These are phyloP conservation scores for Urostyla sp. DNA, from an alignment of 73 alveolate species.

Conservation along the genomic window DNA sequence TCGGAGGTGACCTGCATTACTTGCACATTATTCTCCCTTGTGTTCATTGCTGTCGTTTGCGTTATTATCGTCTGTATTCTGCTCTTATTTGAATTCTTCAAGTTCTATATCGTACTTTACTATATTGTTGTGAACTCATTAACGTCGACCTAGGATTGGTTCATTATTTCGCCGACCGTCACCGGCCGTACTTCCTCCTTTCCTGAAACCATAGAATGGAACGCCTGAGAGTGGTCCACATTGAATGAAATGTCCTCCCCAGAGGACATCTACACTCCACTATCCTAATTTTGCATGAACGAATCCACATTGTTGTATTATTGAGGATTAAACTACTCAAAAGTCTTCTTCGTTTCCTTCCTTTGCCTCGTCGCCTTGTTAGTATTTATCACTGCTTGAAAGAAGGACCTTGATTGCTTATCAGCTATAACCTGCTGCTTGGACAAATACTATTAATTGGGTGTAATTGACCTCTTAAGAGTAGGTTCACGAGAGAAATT, in stretches of 20 bases:
- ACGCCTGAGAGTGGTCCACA: slow-evolving; percentile 44
- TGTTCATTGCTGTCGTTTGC: neutral
- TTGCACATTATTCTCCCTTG: neutral
- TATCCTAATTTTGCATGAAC: neutral
- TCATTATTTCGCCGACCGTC: slow-evolving; percentile 42
- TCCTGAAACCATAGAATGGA: slow-evolving; percentile 5
- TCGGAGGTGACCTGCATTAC: neutral
- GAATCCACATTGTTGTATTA: neutral
- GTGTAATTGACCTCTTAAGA: slow-evolving; percentile 42
- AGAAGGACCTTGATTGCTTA: slow-evolving; percentile 15
- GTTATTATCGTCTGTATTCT: neutral
- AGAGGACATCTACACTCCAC: neutral
- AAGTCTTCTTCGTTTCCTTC: slow-evolving; percentile 21
- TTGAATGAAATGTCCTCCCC: slow-evolving; percentile 52
- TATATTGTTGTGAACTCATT: neutral
- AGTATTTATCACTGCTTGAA: slow-evolving; percentile 6
- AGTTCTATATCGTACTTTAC: neutral
- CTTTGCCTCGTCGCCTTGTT: neutral
- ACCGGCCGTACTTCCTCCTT: slow-evolving; percentile 30
- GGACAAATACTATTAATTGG: slow-evolving; percentile 24
- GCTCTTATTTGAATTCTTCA: neutral
- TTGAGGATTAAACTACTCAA: neutral
- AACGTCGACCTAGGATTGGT: neutral
- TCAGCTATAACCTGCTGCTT: too few species aligned
- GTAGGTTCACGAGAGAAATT: slow-evolving; percentile 44